Base-by-base conservation (phyloP, 2,329 filamentous ascomycete genomes). In the Aspergillus floridensis region DNA sequence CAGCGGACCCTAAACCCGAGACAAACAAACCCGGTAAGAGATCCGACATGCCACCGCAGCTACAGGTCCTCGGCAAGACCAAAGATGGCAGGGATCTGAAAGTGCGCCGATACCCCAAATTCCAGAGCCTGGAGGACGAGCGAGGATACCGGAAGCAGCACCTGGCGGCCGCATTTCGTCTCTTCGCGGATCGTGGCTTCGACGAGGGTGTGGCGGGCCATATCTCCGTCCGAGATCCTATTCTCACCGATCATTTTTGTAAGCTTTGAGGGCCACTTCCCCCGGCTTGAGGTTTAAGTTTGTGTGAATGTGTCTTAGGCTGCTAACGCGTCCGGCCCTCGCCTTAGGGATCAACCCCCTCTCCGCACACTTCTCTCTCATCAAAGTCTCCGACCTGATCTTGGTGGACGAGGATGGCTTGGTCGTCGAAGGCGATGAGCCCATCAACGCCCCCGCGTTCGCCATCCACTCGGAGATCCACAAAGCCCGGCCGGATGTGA, bases 401-500 rank as follows among this genome's bases (percentile, higher is more conserved):
- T 71, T 80, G 1, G 76, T 82, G 16, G 71, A 80, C 59, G 72
- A 80, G 48, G 65, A 77, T 46, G 75, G 80, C 52, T 69, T 78
- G 47, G 77, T 73, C 10, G 76, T 78, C 12, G 77, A 76, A 22
- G 70, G 71, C 52, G 67, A 66, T 24, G 53, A 73, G n/a, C 67
- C 77, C 19, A 72, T 79, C 53, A 81, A 81, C 62, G 76, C 75
- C 0, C 78, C 79, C 1, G 79, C 76, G 3, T 81, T 78, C 65
- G 75, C 77, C 68, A 81, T 81, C 49, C 79, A 81, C 64, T 67
- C 71, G 4, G 77, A 74, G 0, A 69, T 79, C 11, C 79, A 64
- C 73, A 80, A 77, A 68, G 74, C 88, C 87, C 74, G 88, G 88
- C 77, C 77, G 6, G 78, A 81, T 59, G 76, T 81, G 7, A 72